Evolutionary conservation across 208 protist genomes (phyloP), one percentile per base, ranked within the genome.

Genomic region (Trypanosoma platydactyli): DNA sequence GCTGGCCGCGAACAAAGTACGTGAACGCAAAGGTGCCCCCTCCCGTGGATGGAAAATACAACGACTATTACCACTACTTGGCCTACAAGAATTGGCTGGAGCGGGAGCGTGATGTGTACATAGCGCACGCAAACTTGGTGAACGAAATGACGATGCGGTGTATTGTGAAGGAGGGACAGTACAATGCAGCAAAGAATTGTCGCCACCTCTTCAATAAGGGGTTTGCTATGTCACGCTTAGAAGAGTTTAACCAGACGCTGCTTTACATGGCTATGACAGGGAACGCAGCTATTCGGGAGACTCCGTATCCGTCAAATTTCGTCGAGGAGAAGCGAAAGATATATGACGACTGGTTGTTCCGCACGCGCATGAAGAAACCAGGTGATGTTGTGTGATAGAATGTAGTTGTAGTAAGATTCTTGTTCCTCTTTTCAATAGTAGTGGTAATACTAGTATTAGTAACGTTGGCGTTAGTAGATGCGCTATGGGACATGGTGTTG

Each of bases 171-270:
- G 88, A 94, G 46, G 88, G 88, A 25, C 82, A 89, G 74, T 93
- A 93, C 82, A 94, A 94, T 78, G 88, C 84, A 15, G 77, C 80
- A n/a, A 94, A 94, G 73, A 94, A 94, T 72, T 94, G 88, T 70
- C 79, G 82, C 27, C 88, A 94, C 55, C 56, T 94, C 40, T 86
- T 79, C 64, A 71, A 94, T 74, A 94, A 94, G 65, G 64, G 48
- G 44, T 91, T 94, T 63, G 84, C 88, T 51, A 94, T 94, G 88
- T 85, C 84, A 0, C 79, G 88, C 29, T 85, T 86, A 82, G 84
- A 94, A 63, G 84, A 94, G 64, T 52, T 91, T 64, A 88, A 94
- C 63, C 88, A 94, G 71, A 71, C 88, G 24, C 40, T 91, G 67
- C 58, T 94, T 49, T 94, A 94, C 76, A 94, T 94, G 88, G 81